These are phyloP conservation scores for Funneliformis mosseae DNA, from an alignment of 192 early-diverging fungal genomes.

Conservation along the genomic window DNA sequence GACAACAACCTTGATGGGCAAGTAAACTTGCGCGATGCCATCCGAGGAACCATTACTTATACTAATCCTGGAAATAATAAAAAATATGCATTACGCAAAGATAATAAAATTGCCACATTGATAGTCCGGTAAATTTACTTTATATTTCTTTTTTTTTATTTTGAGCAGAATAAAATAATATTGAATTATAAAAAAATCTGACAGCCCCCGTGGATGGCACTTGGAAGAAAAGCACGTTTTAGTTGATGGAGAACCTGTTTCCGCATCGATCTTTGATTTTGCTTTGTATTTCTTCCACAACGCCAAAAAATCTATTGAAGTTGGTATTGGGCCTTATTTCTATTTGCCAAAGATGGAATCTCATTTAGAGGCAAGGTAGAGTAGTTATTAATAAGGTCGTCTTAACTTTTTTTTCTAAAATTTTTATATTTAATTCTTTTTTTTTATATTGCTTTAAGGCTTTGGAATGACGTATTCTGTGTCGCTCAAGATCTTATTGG, in stretches of 20 bases:
- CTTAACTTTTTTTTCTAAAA: background rate
- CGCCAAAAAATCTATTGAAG: constrained; percentile 76
- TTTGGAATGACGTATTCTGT: constrained; percentile 99
- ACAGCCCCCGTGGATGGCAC: constrained; percentile 97
- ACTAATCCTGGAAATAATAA: constrained; percentile 85
- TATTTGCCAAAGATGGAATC: constrained; percentile 99
- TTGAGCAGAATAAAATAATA: background rate
- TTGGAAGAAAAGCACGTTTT: constrained; percentile 96
- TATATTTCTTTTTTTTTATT: background rate
- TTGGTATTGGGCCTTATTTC: constrained; percentile 96
- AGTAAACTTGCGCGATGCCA: constrained; percentile 93
- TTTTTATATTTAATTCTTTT: background rate
- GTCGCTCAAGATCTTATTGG: constrained; percentile 87
- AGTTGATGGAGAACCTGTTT: constrained; percentile 88
- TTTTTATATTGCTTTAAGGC: constrained; percentile 44
- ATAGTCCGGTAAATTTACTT: constrained; percentile 71
- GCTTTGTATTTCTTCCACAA: constrained; percentile 99
- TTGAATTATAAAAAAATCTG: background rate
- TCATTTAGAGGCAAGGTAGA: constrained; percentile 81
- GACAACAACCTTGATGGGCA: constrained; percentile 88
- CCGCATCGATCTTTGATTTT: constrained; percentile 98
- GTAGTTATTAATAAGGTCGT: background rate
- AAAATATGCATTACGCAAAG: constrained; percentile 88
- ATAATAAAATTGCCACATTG: constrained; percentile 88
- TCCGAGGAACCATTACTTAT: constrained; percentile 84